Conservation (phyloP, 345 rosid genomes). For the Gossypium arboreum region DNA sequence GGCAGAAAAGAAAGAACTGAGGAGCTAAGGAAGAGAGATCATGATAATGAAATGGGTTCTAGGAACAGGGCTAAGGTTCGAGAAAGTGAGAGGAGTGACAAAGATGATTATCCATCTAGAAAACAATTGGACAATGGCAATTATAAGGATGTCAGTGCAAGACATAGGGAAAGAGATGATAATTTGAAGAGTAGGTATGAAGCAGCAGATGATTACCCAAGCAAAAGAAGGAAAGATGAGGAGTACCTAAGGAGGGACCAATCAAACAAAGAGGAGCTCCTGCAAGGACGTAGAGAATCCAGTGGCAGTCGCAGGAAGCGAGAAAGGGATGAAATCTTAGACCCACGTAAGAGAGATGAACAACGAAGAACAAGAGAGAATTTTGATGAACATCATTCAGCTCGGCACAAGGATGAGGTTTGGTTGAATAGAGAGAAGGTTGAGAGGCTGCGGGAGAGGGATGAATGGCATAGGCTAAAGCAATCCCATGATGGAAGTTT, state of each 20-base stretch:
- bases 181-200: conserved; percentile 54
- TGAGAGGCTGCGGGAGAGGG: conserved; percentile 73
- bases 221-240: conserved; percentile 74
- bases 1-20: conserved; percentile 57
- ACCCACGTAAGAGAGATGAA: conserved; percentile 71
- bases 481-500: conserved; percentile 54
- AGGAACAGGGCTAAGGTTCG: conserved; percentile 69
- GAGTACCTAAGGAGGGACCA: conserved; percentile 59
- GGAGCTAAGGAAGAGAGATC: conserved; percentile 68
- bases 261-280: conserved; percentile 58
- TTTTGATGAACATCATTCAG: conserved; percentile 62
- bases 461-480: conserved; percentile 52
- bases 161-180: conserved; percentile 61
- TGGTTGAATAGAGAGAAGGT: conserved; percentile 66
- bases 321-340: conserved; percentile 72
- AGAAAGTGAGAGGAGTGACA: conserved; percentile 60
- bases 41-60: conserved; percentile 58
- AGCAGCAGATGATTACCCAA: conserved; percentile 51
- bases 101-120: conserved; percentile 62
- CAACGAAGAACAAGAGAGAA: conserved; percentile 67
- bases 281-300: conserved; percentile 58
- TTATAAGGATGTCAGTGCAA: conserved; percentile 46
- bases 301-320: conserved; percentile 54
- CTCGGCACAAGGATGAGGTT: conserved; percentile 71
- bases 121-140: conserved; percentile 72